Evolutionary conservation across 441 rosid species (phyloP), one percentile per base, ranked within the genome.

Genomic region (Erysimum cheiri): DNA sequence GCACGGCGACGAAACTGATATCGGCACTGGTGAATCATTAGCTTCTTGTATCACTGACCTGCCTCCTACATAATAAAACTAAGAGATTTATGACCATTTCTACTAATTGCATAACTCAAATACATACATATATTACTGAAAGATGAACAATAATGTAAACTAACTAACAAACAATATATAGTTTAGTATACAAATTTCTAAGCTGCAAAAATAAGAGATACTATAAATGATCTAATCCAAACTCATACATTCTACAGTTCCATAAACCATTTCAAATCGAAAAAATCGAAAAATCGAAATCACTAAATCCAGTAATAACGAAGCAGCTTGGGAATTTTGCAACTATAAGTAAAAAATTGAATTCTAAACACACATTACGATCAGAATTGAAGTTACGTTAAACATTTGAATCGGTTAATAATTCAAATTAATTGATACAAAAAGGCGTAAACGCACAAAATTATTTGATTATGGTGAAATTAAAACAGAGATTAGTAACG

Each of bases 1-100:
- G 36, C 76, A 75, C 13, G 94, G 85, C 19, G 91, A 85, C 3
- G 89, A 70, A 29, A 78, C 28, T 39, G 84, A 58, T 33, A 29
- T 5, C 26, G 43, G 54, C 10, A 56, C 29, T 33, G 43, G 29
- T 33, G 61, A 14, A 4, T 56, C 61, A 35, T 55, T 55, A 33
- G 60, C 28, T 32, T 32, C 60, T 54, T 32, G 41, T 55, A n/a
- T 55, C 4, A 56, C 28, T 56, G 14, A 56, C 14, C 10, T 52
- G 7, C 15, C 36, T 29, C 61, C 61, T 56, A 3, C 6, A 55
- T 26, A 55, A 19, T 32, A 0, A 4, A 55, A 31, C 22, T 19
- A 13, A 52, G 4, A 29, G 11, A 28, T 13, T 29, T n/a, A 52
- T 29, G 11, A 53, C 37, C n/a, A 29, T 4, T 5, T 29, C 6